Evolutionary conservation across 768 basidiomycete genomes (phyloP).

Genomic region (Boletus sp.): DNA sequence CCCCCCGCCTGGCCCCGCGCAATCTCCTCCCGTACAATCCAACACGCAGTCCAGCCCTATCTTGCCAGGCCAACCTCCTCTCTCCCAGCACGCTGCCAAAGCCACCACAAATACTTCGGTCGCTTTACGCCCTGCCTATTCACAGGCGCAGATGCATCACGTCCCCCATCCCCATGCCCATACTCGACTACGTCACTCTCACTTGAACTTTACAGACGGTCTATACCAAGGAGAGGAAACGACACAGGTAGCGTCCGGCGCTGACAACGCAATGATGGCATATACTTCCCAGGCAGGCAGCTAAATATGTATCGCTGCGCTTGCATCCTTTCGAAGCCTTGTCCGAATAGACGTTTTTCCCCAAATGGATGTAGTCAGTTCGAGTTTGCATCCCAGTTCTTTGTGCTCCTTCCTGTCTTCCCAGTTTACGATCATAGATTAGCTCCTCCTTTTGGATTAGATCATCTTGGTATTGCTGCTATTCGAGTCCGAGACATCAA

Average conservation of each 20-base stretch:
- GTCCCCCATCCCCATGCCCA: conserved; percentile 80
- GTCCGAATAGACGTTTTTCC: conserved; percentile 6
- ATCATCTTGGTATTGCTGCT: conserved; percentile 21
- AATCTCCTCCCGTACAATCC: conserved; percentile 24
- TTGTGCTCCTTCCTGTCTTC: conserved; percentile 20
- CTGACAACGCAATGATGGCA: conserved; percentile 49
- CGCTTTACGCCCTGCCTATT: conserved; percentile 58
- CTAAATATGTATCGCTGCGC: conserved; percentile 2
- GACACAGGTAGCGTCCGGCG: conserved; percentile 23
- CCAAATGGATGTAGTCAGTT: conserved; percentile 12
- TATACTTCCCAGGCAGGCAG: conserved; percentile 39
- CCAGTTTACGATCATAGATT: conserved; percentile 26
- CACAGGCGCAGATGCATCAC: conserved; percentile 67
- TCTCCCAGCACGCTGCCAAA: conserved; percentile 31
- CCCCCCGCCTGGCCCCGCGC: conserved; percentile 18
- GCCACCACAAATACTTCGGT: conserved; percentile 38
- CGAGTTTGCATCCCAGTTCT: conserved; percentile 20
- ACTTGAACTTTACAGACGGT: conserved; percentile 44
- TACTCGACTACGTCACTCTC: conserved; percentile 66
- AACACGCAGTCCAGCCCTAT: conserved; percentile 20
- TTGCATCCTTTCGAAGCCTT: not conserved
- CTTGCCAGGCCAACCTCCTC: conserved; percentile 13
- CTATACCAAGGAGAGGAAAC: conserved; percentile 35
- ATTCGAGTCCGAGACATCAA: conserved; percentile 12
- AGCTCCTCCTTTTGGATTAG: conserved; percentile 23